Conservation (phyloP, 2,329 filamentous ascomycete genomes). For the Diaporthe velutina region DNA sequence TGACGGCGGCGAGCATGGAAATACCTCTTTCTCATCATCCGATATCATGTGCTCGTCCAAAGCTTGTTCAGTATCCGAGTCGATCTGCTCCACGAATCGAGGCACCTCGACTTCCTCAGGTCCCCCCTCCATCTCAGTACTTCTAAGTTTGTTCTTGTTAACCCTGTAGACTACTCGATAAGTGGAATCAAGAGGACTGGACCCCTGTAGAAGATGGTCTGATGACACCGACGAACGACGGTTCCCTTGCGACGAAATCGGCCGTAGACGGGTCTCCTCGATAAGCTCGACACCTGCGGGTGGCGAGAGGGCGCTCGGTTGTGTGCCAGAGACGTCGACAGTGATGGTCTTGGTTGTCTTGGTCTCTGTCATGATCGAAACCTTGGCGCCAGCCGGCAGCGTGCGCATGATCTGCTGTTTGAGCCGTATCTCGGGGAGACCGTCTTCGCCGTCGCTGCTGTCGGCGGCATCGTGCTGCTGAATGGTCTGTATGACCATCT, state of each 20-base stretch:
- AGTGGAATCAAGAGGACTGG: slow-evolving; percentile 45
- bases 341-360: slow-evolving; percentile 74
- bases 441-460: slow-evolving; percentile 55
- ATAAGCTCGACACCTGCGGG: slow-evolving; percentile 72
- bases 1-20: slow-evolving; percentile 37
- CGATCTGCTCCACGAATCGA: slow-evolving; percentile 43
- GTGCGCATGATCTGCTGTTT: slow-evolving; percentile 68
- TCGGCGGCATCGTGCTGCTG: slow-evolving; percentile 49
- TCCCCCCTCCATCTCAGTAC: slow-evolving; percentile 49
- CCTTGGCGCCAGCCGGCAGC: slow-evolving; percentile 67
- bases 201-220: slow-evolving; percentile 39
- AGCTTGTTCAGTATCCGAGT: slow-evolving; percentile 45
- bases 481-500: slow-evolving; percentile 51
- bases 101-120: slow-evolving; percentile 40
- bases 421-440: slow-evolving; percentile 60
- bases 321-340: slow-evolving; percentile 70
- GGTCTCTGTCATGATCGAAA: slow-evolving; percentile 71
- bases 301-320: slow-evolving; percentile 64
- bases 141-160: slow-evolving; percentile 64
- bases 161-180: slow-evolving; percentile 73
- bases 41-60: slow-evolving; percentile 45
- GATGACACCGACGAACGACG: slow-evolving; percentile 35
- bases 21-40: slow-evolving; percentile 43
- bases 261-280: slow-evolving; percentile 58
- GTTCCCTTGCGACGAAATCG: slow-evolving; percentile 48